Conservation (phyloP, 129 eudicot genomes). For the Pittosporum tobira region DNA sequence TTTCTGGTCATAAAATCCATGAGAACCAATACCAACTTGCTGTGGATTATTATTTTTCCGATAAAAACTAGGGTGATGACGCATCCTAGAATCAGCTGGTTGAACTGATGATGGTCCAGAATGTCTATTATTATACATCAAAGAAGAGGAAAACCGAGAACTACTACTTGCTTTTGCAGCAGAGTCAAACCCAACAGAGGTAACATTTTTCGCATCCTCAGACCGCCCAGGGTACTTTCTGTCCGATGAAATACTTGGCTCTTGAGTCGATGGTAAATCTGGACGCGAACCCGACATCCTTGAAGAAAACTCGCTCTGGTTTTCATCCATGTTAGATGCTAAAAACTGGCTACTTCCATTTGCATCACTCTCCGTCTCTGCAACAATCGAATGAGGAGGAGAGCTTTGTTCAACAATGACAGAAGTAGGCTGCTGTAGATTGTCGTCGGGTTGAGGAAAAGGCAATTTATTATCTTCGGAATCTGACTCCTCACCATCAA, state of each 20-base stretch:
- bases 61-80: conserved; percentile 25
- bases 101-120: conserved; percentile 28
- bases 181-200: conserved; percentile 20
- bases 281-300: conserved; percentile 68
- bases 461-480: conserved; percentile 80
- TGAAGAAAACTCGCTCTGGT: conserved; percentile 68
- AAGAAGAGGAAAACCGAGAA: conserved; percentile 37
- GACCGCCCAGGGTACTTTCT: conserved; percentile 37
- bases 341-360: conserved; percentile 40
- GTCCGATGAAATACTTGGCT: conserved; percentile 77
- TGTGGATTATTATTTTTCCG: conserved; percentile 30
- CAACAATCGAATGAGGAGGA: conserved; percentile 81
- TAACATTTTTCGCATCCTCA: conserved; percentile 36
- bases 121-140: conserved; percentile 27
- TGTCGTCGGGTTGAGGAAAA: conserved; percentile 89
- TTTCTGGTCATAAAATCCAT: conserved; percentile 49
- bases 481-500: conserved; percentile 88
- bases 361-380: conserved; percentile 85
- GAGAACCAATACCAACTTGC: conserved; percentile 27
- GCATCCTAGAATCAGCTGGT: conserved; percentile 27
- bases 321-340: conserved; percentile 50
- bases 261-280: conserved; percentile 52
- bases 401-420: conserved; percentile 50
- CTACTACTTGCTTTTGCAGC: conserved; percentile 18
- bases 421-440: conserved; percentile 45